Conservation (phyloP, 1,284 basidiomycete species). For the Tilletia setariae region DNA sequence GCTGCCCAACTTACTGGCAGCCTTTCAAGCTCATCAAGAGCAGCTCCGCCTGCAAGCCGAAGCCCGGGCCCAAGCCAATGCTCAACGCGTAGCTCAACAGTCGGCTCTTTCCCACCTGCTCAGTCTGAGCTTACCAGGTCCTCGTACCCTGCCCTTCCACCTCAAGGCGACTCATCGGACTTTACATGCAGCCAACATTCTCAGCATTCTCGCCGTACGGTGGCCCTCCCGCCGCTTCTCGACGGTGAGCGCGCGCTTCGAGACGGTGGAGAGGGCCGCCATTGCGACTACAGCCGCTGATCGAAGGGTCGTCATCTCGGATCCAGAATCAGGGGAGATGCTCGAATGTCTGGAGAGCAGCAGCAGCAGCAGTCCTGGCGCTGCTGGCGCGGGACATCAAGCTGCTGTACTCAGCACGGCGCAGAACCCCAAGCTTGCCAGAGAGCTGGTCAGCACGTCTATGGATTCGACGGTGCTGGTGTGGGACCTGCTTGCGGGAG, state of each 20-base stretch:
- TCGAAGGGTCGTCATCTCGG: constrained; percentile 37
- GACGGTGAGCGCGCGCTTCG: constrained; percentile 19
- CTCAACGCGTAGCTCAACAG: not conserved
- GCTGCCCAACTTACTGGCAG: constrained; percentile 10
- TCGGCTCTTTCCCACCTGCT: constrained; percentile 21
- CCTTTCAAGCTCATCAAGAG: not conserved
- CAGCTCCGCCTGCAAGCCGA: not conserved
- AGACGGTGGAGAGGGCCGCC: constrained; percentile 20
- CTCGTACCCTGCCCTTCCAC: constrained; percentile 20
- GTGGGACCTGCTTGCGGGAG: constrained; percentile 2
- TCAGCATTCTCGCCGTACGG: constrained; percentile 29
- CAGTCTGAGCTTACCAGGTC: constrained; percentile 25
- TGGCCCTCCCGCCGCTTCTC: constrained; percentile 30
- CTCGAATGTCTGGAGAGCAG: constrained; percentile 34
- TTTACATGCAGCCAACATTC: constrained; percentile 44
- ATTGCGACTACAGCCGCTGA: constrained; percentile 39
- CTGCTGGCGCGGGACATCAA: constrained; percentile 27
- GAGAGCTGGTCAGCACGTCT: constrained; percentile 32
- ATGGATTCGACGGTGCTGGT: constrained; percentile 4
- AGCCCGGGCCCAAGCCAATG: not conserved
- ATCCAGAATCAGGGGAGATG: constrained; percentile 35
- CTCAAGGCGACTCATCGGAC: constrained; percentile 29
- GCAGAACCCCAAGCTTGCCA: constrained; percentile 32
- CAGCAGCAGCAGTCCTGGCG: not conserved
- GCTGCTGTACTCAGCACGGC: constrained; percentile 41